phyloP scores from a whole-genome alignment of 1,284 basidiomycete species.

The Anthracocystis setariae region DNA sequence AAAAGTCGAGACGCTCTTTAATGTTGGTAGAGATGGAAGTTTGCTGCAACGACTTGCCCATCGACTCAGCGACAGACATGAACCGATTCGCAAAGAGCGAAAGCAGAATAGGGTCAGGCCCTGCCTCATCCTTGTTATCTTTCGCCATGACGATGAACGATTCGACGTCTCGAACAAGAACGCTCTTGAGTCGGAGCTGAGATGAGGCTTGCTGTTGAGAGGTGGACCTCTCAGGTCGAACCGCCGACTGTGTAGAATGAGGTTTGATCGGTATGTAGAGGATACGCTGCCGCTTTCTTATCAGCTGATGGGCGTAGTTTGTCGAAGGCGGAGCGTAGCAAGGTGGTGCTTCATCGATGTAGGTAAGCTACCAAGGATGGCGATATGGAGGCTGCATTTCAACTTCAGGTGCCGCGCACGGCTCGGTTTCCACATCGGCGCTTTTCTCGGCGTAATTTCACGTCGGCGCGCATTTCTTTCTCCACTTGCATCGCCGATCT shows the following conservation, averaged over 20 bases:
- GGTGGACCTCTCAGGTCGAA: too few relatives aligned
- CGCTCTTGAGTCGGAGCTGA: neutral
- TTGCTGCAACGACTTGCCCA: slow-evolving; percentile 86
- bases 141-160: slow-evolving; percentile 8
- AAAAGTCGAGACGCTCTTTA: slow-evolving; percentile 88
- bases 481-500: too few relatives aligned
- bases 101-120: slow-evolving; percentile 82
- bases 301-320: too few relatives aligned
- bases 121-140: slow-evolving; percentile 57
- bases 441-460: slow-evolving; percentile 24
- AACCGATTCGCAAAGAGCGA: slow-evolving; percentile 91
- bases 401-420: neutral
- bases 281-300: too few relatives aligned
- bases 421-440: slow-evolving; percentile 20
- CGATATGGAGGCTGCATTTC: neutral
- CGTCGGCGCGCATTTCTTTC: neutral
- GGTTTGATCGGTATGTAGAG: too few relatives aligned
- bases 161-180: neutral
- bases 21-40: slow-evolving; percentile 91
- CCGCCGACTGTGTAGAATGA: too few relatives aligned
- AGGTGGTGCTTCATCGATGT: neutral
- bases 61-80: slow-evolving; percentile 91
- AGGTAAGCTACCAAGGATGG: neutral
- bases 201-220: too few relatives aligned
- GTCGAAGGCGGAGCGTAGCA: too few relatives aligned